Base-by-base conservation (phyloP, 1,139 yeast species). In the Schwanniomyces etchellsii region DNA sequence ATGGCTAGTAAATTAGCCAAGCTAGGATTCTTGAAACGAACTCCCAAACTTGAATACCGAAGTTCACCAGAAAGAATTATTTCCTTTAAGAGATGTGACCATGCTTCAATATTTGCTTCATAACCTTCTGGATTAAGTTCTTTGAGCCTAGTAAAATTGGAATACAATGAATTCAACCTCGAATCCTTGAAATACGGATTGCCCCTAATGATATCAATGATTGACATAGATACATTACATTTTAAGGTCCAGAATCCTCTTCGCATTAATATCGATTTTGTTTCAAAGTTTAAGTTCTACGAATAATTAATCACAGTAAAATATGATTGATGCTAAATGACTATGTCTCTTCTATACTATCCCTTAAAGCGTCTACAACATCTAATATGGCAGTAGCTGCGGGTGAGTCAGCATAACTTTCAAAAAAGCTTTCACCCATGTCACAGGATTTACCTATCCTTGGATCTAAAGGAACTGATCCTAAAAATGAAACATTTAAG, bases 381-480 rank as follows among this genome's bases (percentile, higher is more conserved):
- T 81, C 81, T 39, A 86, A 59, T 32, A 93, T 81, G 1, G 96
- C 95, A 2, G 74, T 71, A 3, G 96, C 78, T 0, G 98, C 96
- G 0, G 98, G 97, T 2, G 96, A 85, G 38, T 89, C 96, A 0
- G 96, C 91, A 45, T 79, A 81, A 34, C 68, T 62, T 41, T 88
- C 96, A 40, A 85, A 65, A 54, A 91, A 93, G 37, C 85, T 78
- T 41, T 75, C 81, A n/a, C 99, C 99, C 17, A 63, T 48, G 50
- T 93, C 99, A 56, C 97, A 88, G 15, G 91, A 71, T 44, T 67
- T 72, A 2, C 97, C 97, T 12, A 93, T 88, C 37, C 97, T 67
- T 10, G 98, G 98, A 57, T 93, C 99, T 30, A 93, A 65, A 0
- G 99, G 99, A 2, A 93, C 96, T 9, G 85, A 71, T 1, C 99